phyloP scores from a whole-genome alignment of 2,329 filamentous ascomycete species.

The Pestalotiopsis sp. region DNA sequence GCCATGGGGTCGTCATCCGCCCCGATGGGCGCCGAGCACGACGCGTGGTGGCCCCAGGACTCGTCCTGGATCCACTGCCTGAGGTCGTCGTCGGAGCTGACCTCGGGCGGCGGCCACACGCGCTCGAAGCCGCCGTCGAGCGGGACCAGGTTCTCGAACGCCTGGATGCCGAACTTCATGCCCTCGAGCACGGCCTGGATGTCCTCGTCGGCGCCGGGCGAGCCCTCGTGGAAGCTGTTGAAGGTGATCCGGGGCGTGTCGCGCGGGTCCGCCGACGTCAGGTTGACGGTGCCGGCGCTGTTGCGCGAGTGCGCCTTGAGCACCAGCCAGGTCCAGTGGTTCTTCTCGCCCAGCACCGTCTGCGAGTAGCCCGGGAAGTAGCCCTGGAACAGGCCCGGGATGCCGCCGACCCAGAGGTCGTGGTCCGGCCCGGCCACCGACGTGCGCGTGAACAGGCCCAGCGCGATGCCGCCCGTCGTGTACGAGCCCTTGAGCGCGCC shows the following conservation, averaged over 20 bases:
- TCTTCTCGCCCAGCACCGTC: background rate
- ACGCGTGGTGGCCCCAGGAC: conserved; percentile 31
- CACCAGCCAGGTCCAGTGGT: background rate
- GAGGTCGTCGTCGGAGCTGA: conserved; percentile 22
- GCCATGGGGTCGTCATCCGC: conserved; percentile 51
- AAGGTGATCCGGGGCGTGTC: conserved; percentile 66
- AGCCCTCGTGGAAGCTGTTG: conserved; percentile 60
- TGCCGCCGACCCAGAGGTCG: conserved; percentile 34
- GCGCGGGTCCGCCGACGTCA: conserved; percentile 50
- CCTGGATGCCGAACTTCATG: conserved; percentile 52
- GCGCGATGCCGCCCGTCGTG: conserved; percentile 27
- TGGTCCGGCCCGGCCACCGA: conserved; percentile 21
- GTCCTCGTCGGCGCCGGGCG: conserved; percentile 47
- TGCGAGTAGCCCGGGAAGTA: conserved; percentile 35
- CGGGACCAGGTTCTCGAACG: conserved; percentile 42
- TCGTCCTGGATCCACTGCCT: conserved; percentile 28
- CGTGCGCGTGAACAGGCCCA: conserved; percentile 25
- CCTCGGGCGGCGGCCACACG: conserved; percentile 25
- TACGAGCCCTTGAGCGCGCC: conserved; percentile 25
- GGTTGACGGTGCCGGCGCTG: background rate
- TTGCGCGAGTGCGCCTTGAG: background rate
- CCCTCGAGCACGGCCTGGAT: conserved; percentile 59
- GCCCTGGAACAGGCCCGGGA: conserved; percentile 33
- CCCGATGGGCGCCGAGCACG: conserved; percentile 29
- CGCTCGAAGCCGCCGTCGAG: conserved; percentile 36